Base-by-base conservation (phyloP, 2,329 filamentous ascomycete genomes). In the Bipolaris sorokiniana region DNA sequence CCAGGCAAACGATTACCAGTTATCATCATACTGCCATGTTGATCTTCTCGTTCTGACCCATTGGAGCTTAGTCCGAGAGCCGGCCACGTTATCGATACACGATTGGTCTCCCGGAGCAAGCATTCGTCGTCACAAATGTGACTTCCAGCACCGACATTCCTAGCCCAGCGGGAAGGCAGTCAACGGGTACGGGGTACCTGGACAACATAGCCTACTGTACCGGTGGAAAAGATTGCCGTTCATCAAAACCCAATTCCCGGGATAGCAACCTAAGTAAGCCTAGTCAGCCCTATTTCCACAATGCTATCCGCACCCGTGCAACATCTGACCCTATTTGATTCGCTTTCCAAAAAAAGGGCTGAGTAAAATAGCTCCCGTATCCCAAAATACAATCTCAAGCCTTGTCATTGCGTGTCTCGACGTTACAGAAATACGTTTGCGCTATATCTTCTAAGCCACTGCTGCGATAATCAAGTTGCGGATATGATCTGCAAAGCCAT, bases 321-420 rank as follows among this genome's bases (percentile, higher is more conserved):
- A 66, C 28, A 28, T 38, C 1, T 50, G 65, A 15, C 60, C 68
- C 28, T 28, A 10, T 67, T 62, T 23, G 67, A 70, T 38, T 36
- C 28, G 46, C 15, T 37, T 5, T 20, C 18, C 38, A 15, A 22
- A 2, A 2, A 41, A n/a, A 20, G 11, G 38, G 38, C 38, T 41
- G 38, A 41, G 38, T 18, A 31, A 22, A 5, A 13, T 9, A 9
- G 5, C 20, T 23, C 16, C 36, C 3, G n/a, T 5, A 37, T 28
- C 11, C 23, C 7, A 33, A 33, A 38, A 38, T 31, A 7, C 0
- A 7, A 16, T 15, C 22, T 22, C 11, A 15, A 10, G 9, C 46
- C 31, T 18, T 33, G 37, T 18, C 22, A 15, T 15, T 41, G 11
- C 37, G 46, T 45, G 38, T 16, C 46, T 23, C 44, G 11, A 7